Base-by-base conservation (phyloP, 306 rosid genomes). In the Cucurbita argyrosperma region DNA sequence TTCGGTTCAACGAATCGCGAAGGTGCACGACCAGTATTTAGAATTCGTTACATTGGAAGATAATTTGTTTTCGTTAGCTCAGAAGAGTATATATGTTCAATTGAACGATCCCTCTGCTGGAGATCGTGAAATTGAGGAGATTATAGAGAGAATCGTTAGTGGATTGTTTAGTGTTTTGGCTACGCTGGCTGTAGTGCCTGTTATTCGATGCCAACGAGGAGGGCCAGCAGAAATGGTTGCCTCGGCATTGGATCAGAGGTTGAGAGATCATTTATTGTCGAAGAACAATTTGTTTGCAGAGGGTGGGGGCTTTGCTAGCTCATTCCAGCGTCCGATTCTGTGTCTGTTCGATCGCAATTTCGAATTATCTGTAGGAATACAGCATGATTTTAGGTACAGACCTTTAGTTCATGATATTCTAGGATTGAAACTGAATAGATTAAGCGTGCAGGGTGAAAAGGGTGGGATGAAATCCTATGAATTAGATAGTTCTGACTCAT, bases 161-260 rank as follows among this genome's bases (percentile, higher is more conserved):
- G 99, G 97, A 1, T 81, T 94, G 82, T 90, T 94, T 73, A 88
- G 96, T 57, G 94, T 94, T 46, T 82, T 94, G 83, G 99, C 99
- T 13, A 88, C 97, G 0, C 88, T 94, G 16, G 87, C 84, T 9
- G 96, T 94, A 45, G 90, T 94, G 62, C 99, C 99, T 0, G 84
- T 94, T 51, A 91, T 94, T 39, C 79, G 97, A 58, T 91, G 96
- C 60, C 92, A 95, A 0, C 88, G 92, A 4, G 97, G 97, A 12
- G 99, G 99, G 1, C 96, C 99, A 0, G 96, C 97, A 14, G 97
- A 94, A 87, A 86, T 94, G 99, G 99, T 91, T 71, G 99, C 99
- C 0, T 76, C 92, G 1, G 90, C 90, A 3, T 77, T 94, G 91
- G 99, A 94, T 77, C 97, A 89, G 81, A 85, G 92, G 47, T 79